A percentile compares a stretch with the other conserved stretches of the same genome.
phyloP scores from a whole-genome alignment of 2,329 filamentous ascomycete species.

The Rhytidhysteron rufulum region DNA sequence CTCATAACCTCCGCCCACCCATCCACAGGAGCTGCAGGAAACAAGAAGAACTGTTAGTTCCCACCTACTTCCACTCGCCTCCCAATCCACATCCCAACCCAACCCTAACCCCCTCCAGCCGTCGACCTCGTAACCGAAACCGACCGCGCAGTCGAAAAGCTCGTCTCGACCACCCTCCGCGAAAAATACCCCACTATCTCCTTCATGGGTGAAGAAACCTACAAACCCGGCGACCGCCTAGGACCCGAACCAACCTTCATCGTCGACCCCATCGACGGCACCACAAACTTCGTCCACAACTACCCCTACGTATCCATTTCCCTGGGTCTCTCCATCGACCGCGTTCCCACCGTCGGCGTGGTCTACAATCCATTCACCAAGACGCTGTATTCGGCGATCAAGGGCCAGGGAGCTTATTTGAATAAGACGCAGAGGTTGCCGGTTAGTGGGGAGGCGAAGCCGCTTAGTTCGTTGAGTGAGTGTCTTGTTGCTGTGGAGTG shows the following conservation, averaged over 20 bases:
- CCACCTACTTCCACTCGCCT: background rate
- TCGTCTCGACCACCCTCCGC: constrained; percentile 51
- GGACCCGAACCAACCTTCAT: constrained; percentile 70
- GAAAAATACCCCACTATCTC: constrained; percentile 51
- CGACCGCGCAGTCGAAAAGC: constrained; percentile 57
- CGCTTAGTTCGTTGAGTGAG: constrained; percentile 57
- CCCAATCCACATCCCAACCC: background rate
- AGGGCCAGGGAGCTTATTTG: constrained; percentile 61
- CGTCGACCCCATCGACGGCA: constrained; percentile 79
- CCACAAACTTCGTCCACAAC: constrained; percentile 75
- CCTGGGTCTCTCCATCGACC: constrained; percentile 65
- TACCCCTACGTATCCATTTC: constrained; percentile 74
- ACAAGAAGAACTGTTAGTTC: constrained; percentile 46
- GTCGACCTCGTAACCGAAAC: constrained; percentile 63
- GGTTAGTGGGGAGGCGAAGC: constrained; percentile 47
- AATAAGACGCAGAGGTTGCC: constrained; percentile 41
- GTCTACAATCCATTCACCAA: constrained; percentile 77
- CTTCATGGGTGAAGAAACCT: constrained; percentile 59
- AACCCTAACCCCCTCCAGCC: constrained; percentile 36
- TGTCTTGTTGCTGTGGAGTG: constrained; percentile 70
- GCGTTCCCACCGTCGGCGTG: constrained; percentile 63
- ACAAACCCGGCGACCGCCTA: constrained; percentile 62
- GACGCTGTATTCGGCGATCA: constrained; percentile 65
- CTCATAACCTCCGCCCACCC: constrained; percentile 46
- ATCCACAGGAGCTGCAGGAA: constrained; percentile 37